Percentiles rank a stretch among this genome's conserved stretches.
Evolutionary conservation across 208 protist species (phyloP).

Genomic region (Crithidia brevicula): DNA sequence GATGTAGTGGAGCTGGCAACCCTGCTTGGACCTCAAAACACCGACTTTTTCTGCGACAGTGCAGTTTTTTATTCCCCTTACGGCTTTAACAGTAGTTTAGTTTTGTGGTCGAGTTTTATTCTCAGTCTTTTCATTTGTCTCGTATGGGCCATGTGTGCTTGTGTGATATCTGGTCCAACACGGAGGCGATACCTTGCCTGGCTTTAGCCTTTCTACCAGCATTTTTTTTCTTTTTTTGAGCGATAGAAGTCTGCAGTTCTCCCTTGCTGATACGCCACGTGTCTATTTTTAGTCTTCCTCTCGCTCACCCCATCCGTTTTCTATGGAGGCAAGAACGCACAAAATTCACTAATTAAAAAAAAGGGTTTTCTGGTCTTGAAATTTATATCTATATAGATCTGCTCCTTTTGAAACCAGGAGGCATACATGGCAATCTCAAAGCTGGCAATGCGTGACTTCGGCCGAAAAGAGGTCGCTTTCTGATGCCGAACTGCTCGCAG

Average conservation of each 20-base stretch:
- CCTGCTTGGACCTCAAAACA: conserved; percentile 16
- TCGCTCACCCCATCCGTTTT: not conserved
- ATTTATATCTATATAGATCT: too few relatives aligned
- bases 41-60: conserved; percentile 22
- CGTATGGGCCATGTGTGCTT: not conserved
- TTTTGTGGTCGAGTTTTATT: conserved; percentile 12
- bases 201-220: too few relatives aligned
- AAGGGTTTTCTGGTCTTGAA: too few relatives aligned
- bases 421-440: too few relatives aligned
- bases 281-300: conserved; percentile 16
- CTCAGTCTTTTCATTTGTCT: not conserved
- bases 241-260: too few relatives aligned
- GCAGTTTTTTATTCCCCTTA: conserved; percentile 11
- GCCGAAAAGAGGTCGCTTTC: too few relatives aligned
- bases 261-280: too few relatives aligned
- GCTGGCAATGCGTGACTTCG: too few relatives aligned
- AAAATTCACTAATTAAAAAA: too few relatives aligned
- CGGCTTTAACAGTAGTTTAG: not conserved
- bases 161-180: not conserved
- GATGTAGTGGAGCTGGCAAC: conserved; percentile 40
- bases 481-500: too few relatives aligned
- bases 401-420: too few relatives aligned
- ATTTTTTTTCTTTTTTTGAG: conserved; percentile 15
- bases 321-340: not conserved
- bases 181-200: not conserved